A percentile compares a stretch with the other conserved stretches of the same genome.
phyloP scores from a whole-genome alignment of 2,329 filamentous ascomycete species.

The Aspergillus phoenicis region DNA sequence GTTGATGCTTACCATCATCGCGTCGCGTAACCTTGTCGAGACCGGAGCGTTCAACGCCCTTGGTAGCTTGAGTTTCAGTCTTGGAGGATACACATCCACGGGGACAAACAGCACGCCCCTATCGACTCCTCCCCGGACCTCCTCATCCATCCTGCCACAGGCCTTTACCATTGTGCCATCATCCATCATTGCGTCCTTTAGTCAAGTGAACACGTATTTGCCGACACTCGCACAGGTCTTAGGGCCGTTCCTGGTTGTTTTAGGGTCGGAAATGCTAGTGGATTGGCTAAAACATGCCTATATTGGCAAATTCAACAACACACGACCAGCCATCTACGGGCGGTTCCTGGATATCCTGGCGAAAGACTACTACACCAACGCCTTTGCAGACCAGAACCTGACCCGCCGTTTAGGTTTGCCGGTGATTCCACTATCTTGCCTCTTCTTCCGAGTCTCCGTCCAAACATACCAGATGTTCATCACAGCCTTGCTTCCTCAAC shows the following conservation, averaged over 20 bases:
- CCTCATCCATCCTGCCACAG: slow-evolving; percentile 77
- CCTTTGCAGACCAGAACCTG: slow-evolving; percentile 86
- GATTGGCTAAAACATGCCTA: slow-evolving; percentile 98
- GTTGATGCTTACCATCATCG: slow-evolving; percentile 96
- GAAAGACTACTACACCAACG: slow-evolving; percentile 97
- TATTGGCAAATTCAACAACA: slow-evolving; percentile 98
- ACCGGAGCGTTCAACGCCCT: slow-evolving; percentile 75
- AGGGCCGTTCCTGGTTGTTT: slow-evolving; percentile 88
- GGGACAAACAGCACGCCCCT: slow-evolving; percentile 55
- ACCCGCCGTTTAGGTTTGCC: slow-evolving; percentile 88
- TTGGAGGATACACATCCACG: slow-evolving; percentile 35
- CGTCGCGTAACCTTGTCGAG: slow-evolving; percentile 92
- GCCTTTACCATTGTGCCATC: slow-evolving; percentile 80
- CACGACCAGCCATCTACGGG: slow-evolving; percentile 84
- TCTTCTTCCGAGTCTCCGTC: slow-evolving; percentile 91
- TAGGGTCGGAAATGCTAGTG: slow-evolving; percentile 94
- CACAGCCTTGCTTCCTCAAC: slow-evolving; percentile 78
- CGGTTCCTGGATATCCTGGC: slow-evolving; percentile 90
- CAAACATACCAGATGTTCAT: slow-evolving; percentile 99
- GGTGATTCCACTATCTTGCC: slow-evolving; percentile 85
- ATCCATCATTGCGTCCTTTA: slow-evolving; percentile 49
- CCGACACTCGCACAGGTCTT: slow-evolving; percentile 72
- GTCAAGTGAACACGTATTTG: slow-evolving; percentile 46
- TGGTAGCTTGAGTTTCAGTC: slow-evolving; percentile 39
- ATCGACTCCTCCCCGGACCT: slow-evolving; percentile 57